Percentiles rank a stretch among this genome's conserved stretches.
These are phyloP conservation scores for Xylaria telfairii DNA, from an alignment of 495 filamentous ascomycete species.

Conservation along the genomic window DNA sequence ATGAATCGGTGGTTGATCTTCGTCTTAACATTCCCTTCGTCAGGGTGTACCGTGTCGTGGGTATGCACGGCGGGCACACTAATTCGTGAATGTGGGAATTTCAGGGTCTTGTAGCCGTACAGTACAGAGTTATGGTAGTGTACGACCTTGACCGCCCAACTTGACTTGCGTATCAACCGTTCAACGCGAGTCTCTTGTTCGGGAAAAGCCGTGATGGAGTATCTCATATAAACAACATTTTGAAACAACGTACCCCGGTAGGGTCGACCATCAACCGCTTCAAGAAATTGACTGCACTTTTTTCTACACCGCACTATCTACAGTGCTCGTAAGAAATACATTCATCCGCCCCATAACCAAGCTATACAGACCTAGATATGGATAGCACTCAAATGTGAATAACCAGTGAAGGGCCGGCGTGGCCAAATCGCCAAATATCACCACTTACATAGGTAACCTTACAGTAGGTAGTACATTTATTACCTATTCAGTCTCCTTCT, in stretches of 20 bases:
- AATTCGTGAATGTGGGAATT: slow-evolving; percentile 1
- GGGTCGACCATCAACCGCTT: background rate
- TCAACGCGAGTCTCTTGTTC: background rate
- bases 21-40: background rate
- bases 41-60: background rate
- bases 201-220: background rate
- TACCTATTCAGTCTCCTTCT: background rate
- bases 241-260: background rate
- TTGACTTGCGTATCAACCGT: background rate
- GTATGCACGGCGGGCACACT: background rate
- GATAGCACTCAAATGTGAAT: background rate
- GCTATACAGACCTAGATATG: background rate
- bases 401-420: background rate
- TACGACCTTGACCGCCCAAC: slow-evolving; percentile 5
- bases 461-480: background rate
- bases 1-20: slow-evolving; percentile 1
- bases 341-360: background rate
- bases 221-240: background rate
- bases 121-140: background rate
- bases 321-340: background rate
- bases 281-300: background rate
- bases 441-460: background rate
- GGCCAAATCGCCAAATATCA: background rate
- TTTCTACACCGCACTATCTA: background rate
- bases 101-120: background rate